Evolutionary conservation across 768 basidiomycete genomes (phyloP).

Genomic region (Mycena vulgaris): DNA sequence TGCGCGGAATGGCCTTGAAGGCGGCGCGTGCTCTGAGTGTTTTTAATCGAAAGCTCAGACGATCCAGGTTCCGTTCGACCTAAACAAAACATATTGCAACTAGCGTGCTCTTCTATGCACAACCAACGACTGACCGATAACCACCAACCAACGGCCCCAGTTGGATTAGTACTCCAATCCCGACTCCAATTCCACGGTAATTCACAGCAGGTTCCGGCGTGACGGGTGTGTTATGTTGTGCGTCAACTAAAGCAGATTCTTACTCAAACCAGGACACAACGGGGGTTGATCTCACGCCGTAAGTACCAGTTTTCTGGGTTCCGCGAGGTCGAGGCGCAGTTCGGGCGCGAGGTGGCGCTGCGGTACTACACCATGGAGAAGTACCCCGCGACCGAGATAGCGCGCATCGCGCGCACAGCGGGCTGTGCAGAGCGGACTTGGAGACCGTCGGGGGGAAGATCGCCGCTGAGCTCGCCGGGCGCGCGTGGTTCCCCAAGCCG

Average conservation of each 20-base stretch:
- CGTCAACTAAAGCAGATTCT: background rate
- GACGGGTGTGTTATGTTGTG: slow-evolving; percentile 66
- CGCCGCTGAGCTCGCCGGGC: slow-evolving; percentile 52
- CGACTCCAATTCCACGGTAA: no score
- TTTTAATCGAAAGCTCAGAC: no score
- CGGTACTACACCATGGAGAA: slow-evolving; percentile 30
- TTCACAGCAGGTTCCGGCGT: slow-evolving; percentile 74
- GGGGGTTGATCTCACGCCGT: slow-evolving; percentile 37
- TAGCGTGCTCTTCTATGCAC: no score
- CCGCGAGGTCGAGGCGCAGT: background rate
- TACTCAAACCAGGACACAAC: slow-evolving; percentile 27
- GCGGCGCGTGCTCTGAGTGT: no score
- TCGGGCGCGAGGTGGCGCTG: slow-evolving; percentile 22
- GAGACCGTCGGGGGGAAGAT: slow-evolving; percentile 65
- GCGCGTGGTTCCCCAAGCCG: slow-evolving; percentile 62
- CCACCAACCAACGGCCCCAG: no score
- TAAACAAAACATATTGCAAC: no score
- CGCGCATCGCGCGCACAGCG: slow-evolving; percentile 19
- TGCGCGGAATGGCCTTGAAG: no score
- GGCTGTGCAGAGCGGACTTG: slow-evolving; percentile 48
- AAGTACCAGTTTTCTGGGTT: slow-evolving; percentile 21
- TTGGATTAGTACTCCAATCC: no score
- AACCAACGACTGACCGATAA: no score
- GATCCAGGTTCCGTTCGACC: no score
- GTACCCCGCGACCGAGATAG: slow-evolving; percentile 35